Base-by-base conservation (phyloP, 2,329 filamentous ascomycete species). In the Elsinoe australis region DNA sequence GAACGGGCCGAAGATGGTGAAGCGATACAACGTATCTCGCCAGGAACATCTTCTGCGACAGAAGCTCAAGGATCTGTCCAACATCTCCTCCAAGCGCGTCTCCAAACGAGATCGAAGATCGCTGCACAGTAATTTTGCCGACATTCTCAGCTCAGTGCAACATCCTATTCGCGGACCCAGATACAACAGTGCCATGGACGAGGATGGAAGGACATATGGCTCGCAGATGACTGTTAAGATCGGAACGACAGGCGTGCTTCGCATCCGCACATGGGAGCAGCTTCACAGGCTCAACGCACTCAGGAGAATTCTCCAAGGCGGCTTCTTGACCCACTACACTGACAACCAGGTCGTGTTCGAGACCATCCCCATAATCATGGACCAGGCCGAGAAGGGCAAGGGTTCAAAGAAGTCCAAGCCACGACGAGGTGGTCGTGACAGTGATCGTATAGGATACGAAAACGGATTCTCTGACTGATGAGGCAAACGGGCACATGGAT, bases 231-330 rank as follows among this genome's bases (percentile, higher is more conserved):
- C 68, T 8, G 70, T 86, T 31, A 73, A 75, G 49, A 75, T 85
- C 49, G 73, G 72, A 38, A 76, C 78, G 2, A 71, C 75, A 42
- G 75, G 78, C 3, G 71, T 75, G 47, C 76, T 85, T 69, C 73
- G 69, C 44, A 78, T 86, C 44, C 80, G 86, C 62, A 74, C 75
- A 54, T 87, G 83, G 83, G 86, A 82, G 82, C 86, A 86, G 63
- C 67, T 84, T 56, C 71, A 79, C 55, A 71, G 81, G 22, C 64
- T 85, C 44, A 76, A 80, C 52, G 74, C 75, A 2, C 64, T 86
- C 47, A 73, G 78, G 58, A 66, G 80, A 31, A 66, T 80, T 22
- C 65, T 85, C 32, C 75, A 78, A 50, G 74, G 76, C 10, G 80
- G 80, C 0, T 81, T 83, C 54, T 63, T 79, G 36, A 71, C 71